phyloP scores from a whole-genome alignment of 2,329 filamentous ascomycete genomes.

The Tolypocladium cylindrosporum region DNA sequence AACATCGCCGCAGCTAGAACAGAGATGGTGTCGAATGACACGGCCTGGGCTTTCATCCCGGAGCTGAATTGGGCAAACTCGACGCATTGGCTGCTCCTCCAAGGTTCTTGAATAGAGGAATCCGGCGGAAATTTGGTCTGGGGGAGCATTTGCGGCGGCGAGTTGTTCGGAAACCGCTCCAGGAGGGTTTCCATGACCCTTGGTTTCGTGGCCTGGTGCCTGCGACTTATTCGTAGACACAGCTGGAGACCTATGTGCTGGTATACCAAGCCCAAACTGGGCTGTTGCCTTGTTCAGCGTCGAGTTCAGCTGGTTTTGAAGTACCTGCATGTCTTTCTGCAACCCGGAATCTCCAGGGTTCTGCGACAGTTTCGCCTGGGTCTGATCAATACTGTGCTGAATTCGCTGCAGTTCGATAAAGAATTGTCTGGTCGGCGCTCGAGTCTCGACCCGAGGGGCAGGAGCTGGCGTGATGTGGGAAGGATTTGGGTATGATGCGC shows the following conservation, averaged over 20 bases:
- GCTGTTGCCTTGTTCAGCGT: conserved; percentile 16
- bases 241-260: not conserved
- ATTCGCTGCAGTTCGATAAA: conserved; percentile 12
- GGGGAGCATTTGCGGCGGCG: not conserved
- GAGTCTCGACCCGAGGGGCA: not conserved
- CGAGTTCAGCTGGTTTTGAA: conserved; percentile 19
- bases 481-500: not conserved
- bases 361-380: conserved; percentile 12
- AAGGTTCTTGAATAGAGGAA: not conserved
- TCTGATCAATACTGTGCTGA: conserved; percentile 16
- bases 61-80: not conserved
- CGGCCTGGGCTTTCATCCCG: conserved; percentile 11
- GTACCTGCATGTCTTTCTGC: conserved; percentile 11
- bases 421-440: not conserved
- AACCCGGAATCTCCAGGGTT: conserved; percentile 12
- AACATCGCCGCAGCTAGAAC: conserved; percentile 23
- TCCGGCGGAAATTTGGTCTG: not conserved
- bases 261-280: not conserved
- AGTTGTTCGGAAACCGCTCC: not conserved
- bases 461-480: not conserved
- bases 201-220: not conserved
- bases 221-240: not conserved
- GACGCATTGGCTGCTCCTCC: not conserved
- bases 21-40: conserved; percentile 19
- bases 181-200: not conserved